Conservation (phyloP, 2,329 filamentous ascomycete genomes). For the Septoria linicola region DNA sequence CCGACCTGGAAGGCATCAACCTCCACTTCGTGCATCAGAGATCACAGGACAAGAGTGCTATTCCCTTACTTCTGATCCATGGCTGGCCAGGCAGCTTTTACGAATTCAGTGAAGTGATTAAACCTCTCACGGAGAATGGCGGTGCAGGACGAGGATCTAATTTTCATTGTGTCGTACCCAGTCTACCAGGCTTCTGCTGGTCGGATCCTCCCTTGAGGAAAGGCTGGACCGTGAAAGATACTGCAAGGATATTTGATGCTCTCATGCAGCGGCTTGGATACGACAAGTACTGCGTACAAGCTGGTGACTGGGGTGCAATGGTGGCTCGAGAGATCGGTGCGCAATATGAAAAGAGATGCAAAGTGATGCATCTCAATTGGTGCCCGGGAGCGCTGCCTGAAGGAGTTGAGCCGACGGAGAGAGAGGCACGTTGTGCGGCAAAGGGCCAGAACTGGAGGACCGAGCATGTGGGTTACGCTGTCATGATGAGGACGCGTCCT, state of each 20-base stretch:
- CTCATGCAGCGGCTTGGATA: conserved; percentile 47
- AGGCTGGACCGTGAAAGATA: conserved; percentile 42
- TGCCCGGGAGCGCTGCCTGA: conserved; percentile 41
- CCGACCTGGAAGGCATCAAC: conserved; percentile 38
- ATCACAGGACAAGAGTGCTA: conserved; percentile 37
- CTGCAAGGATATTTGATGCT: conserved; percentile 40
- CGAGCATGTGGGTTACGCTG: conserved; percentile 45
- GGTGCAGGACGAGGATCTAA: conserved; percentile 32
- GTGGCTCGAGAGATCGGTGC: conserved; percentile 42
- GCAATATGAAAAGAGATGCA: conserved; percentile 39
- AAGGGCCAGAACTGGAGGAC: conserved; percentile 41
- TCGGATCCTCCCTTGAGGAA: conserved; percentile 36
- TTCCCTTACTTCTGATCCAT: conserved; percentile 46
- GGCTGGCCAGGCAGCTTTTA: conserved; percentile 50
- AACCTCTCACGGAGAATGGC: conserved; percentile 33
- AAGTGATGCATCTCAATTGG: conserved; percentile 45
- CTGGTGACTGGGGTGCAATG: conserved; percentile 46
- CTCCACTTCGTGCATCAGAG: conserved; percentile 45
- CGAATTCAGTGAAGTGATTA: conserved; percentile 45
- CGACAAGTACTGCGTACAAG: conserved; percentile 40
- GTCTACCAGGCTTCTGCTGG: conserved; percentile 57
- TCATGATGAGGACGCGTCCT: conserved; percentile 45
- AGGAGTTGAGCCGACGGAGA: conserved; percentile 34
- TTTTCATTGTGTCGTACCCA: conserved; percentile 61
- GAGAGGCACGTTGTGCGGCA: conserved; percentile 38